Percentiles rank a stretch among this genome's conserved stretches.
phyloP scores from a whole-genome alignment of 225 moss, liverwort and hornwort species.

The Physcomitrellopsis africana region DNA sequence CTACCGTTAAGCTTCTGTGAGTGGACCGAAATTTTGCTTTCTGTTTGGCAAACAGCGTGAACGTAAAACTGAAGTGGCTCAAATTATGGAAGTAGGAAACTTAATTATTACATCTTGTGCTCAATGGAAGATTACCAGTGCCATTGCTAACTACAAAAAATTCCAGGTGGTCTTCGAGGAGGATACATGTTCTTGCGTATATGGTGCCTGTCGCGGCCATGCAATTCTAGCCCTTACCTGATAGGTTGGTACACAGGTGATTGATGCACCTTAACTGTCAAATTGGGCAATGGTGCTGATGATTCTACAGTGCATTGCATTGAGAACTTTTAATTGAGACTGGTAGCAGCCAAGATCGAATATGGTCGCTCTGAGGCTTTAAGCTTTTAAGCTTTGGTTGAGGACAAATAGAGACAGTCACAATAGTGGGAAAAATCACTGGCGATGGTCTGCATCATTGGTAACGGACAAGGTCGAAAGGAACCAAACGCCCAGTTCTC shows the following conservation, averaged over 20 bases:
- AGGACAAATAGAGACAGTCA: slow-evolving; percentile 43
- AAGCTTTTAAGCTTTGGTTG: slow-evolving; percentile 36
- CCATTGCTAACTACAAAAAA: too few species aligned
- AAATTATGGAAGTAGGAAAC: too few species aligned
- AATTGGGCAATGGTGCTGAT: background rate
- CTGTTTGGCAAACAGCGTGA: too few species aligned
- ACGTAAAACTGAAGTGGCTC: too few species aligned
- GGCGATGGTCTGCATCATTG: slow-evolving; percentile 34
- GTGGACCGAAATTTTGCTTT: too few species aligned
- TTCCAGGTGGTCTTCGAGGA: too few species aligned
- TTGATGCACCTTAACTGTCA: background rate
- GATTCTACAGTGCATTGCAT: background rate
- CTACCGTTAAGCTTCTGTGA: too few species aligned
- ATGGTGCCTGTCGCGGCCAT: too few species aligned
- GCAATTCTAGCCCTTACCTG: background rate
- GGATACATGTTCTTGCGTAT: too few species aligned
- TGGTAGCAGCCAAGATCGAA: slow-evolving; percentile 7
- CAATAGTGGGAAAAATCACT: slow-evolving; percentile 29
- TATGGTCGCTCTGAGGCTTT: slow-evolving; percentile 37
- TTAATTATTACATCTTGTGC: too few species aligned
- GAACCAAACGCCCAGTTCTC: slow-evolving; percentile 36
- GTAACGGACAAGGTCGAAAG: slow-evolving; percentile 34
- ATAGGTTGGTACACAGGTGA: background rate
- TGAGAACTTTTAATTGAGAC: background rate
- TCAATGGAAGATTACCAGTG: too few species aligned